Percentiles rank a stretch among this genome's conserved stretches.
Evolutionary conservation across 352 stramenopile genomes (phyloP).

Genomic region (Globisporangium cylindrosporum): DNA sequence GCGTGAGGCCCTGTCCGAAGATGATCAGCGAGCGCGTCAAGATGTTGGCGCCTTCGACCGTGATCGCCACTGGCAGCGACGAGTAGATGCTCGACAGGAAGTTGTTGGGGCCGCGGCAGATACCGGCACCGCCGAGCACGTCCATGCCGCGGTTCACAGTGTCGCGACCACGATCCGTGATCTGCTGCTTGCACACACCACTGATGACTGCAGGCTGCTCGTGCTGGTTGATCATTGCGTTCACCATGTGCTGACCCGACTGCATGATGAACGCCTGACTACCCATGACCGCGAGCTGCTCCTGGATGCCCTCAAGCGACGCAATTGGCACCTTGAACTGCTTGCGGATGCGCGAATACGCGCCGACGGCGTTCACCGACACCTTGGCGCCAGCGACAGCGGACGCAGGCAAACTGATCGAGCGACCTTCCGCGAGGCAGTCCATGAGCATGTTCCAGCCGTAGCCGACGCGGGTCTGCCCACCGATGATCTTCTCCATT

Average conservation of each 20-base stretch:
- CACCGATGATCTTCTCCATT: conserved; percentile 97
- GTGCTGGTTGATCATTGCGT: conserved; percentile 99
- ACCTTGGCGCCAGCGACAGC: conserved; percentile 90
- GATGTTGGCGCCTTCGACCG: conserved; percentile 98
- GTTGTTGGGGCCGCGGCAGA: conserved; percentile 97
- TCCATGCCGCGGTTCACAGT: conserved; percentile 98
- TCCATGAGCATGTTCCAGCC: conserved; percentile 99
- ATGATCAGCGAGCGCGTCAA: conserved; percentile 97
- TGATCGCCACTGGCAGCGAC: conserved; percentile 96
- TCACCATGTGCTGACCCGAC: conserved; percentile 96
- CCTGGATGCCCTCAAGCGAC: conserved; percentile 97
- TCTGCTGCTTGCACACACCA: conserved; percentile 99
- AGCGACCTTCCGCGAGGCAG: conserved; percentile 96
- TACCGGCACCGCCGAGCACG: conserved; percentile 94
- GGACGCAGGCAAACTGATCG: conserved; percentile 95
- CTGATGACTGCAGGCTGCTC: conserved; percentile 98
- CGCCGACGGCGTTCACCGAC: conserved; percentile 92
- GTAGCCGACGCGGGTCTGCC: conserved; percentile 94
- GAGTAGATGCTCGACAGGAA: conserved; percentile 96
- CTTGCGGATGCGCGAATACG: conserved; percentile 96
- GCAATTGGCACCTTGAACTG: conserved; percentile 99
- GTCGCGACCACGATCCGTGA: conserved; percentile 93
- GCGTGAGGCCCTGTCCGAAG: conserved; percentile 97
- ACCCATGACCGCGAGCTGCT: conserved; percentile 93
- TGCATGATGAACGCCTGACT: conserved; percentile 94